These are phyloP conservation scores for Trametes polyzona DNA, from an alignment of 1,284 basidiomycete species.

Conservation along the genomic window DNA sequence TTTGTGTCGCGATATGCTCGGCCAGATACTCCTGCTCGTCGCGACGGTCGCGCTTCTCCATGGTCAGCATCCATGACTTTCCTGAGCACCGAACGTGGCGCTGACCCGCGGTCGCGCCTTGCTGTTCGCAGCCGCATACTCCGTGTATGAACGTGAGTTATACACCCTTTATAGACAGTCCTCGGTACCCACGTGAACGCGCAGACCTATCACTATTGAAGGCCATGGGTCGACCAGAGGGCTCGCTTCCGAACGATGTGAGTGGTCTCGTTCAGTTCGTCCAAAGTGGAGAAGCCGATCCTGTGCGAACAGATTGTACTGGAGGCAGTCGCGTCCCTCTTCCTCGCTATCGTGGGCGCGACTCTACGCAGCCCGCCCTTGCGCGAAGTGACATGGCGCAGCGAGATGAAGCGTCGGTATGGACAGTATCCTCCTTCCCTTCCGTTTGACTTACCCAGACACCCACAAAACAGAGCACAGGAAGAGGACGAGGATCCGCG, in stretches of 20 bases:
- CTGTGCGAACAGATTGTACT: conserved; percentile 61
- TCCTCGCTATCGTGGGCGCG: conserved; percentile 73
- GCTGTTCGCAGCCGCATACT: conserved; percentile 48
- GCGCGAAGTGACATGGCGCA: conserved; percentile 87
- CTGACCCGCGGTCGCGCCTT: conserved; percentile 10
- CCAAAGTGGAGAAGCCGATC: not conserved
- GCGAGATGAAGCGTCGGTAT: conserved; percentile 84
- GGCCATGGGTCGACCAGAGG: conserved; percentile 70
- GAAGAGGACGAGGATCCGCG: conserved; percentile 84
- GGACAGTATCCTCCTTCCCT: conserved; percentile 10
- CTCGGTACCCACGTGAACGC: too few species aligned
- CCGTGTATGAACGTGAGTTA: conserved; percentile 67
- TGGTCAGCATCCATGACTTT: conserved; percentile 27
- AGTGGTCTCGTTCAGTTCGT: conserved; percentile 25
- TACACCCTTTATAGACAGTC: not conserved
- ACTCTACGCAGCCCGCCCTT: conserved; percentile 68
- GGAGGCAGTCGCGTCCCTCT: conserved; percentile 68
- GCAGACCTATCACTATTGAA: conserved; percentile 76
- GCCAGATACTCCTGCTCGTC: conserved; percentile 31
- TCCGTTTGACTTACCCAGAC: not conserved
- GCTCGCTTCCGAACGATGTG: conserved; percentile 66
- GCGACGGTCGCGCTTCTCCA: conserved; percentile 35
- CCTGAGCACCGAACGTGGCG: not conserved
- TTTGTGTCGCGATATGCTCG: conserved; percentile 28
- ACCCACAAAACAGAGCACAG: conserved; percentile 41